Conservation (phyloP, 2,329 filamentous ascomycete species). For the Trichoderma sp. region DNA sequence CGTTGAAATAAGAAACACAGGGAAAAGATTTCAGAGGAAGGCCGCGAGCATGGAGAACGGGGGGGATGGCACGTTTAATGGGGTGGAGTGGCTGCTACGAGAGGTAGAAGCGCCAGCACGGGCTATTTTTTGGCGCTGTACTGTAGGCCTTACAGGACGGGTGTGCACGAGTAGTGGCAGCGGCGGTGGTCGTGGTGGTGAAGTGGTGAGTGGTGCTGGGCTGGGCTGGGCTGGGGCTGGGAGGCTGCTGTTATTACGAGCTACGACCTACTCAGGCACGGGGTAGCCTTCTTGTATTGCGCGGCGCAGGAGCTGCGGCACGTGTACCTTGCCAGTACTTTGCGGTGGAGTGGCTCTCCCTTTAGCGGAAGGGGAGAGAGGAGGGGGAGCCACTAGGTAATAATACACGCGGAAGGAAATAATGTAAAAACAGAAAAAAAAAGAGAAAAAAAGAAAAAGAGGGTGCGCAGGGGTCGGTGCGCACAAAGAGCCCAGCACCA, state of each 20-base stretch:
- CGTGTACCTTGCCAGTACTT: slow-evolving; percentile 6
- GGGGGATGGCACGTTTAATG: slow-evolving; percentile 43
- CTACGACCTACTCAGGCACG: slow-evolving; percentile 7
- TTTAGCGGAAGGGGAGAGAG: slow-evolving; percentile 7
- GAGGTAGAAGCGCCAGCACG: background rate
- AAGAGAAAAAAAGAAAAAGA: slow-evolving; percentile 15
- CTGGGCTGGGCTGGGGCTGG: background rate
- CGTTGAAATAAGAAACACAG: slow-evolving; percentile 35
- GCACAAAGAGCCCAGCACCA: slow-evolving; percentile 12
- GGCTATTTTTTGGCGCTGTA: background rate
- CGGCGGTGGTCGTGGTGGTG: background rate
- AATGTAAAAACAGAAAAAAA: slow-evolving; percentile 9
- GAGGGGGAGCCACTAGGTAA: slow-evolving; percentile 17
- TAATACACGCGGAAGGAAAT: slow-evolving; percentile 21
- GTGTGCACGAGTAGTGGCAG: background rate
- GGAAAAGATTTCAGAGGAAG: slow-evolving; percentile 39
- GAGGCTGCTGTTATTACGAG: background rate
- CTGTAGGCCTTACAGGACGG: background rate
- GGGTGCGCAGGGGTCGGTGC: slow-evolving; percentile 21
- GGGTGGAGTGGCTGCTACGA: slow-evolving; percentile 33
- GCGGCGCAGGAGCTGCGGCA: background rate
- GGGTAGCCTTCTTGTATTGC: slow-evolving; percentile 8
- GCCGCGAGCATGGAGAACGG: slow-evolving; percentile 38
- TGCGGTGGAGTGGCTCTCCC: slow-evolving; percentile 2
- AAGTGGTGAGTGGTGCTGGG: background rate